Evolutionary conservation across 2,329 filamentous ascomycete species (phyloP).

Genomic region (Scorias spongiosa): DNA sequence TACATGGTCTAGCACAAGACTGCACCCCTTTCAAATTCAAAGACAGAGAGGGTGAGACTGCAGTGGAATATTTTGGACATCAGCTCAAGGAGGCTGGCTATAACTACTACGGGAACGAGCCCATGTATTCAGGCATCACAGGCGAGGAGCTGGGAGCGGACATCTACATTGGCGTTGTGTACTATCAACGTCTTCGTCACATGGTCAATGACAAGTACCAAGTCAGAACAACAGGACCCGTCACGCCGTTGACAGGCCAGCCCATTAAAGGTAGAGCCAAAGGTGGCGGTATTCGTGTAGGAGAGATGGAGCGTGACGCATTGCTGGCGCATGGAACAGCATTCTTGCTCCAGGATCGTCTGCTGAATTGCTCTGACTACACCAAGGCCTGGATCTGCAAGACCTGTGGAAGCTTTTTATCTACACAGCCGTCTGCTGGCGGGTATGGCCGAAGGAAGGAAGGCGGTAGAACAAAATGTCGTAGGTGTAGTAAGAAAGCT

Average conservation of each 20-base stretch:
- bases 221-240: conserved; percentile 85
- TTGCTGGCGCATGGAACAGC: conserved; percentile 89
- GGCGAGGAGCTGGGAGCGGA: conserved; percentile 87
- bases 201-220: conserved; percentile 99
- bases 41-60: conserved; percentile 69
- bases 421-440: conserved; percentile 60
- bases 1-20: conserved; percentile 93
- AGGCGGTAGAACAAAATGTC: conserved; percentile 19
- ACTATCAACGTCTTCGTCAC: conserved; percentile 94
- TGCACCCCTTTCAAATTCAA: conserved; percentile 83
- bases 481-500: conserved; percentile 20
- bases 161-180: conserved; percentile 92
- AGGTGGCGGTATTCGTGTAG: conserved; percentile 95
- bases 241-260: conserved; percentile 81
- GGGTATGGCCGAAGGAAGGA: conserved; percentile 20
- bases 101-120: conserved; percentile 97
- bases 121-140: conserved; percentile 95
- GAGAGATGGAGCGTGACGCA: conserved; percentile 97
- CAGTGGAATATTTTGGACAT: conserved; percentile 87
- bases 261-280: conserved; percentile 94
- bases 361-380: conserved; percentile 96
- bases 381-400: conserved; percentile 80
- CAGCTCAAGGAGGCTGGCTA: conserved; percentile 91
- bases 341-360: conserved; percentile 83
- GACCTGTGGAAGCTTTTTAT: conserved; percentile 77